Evolutionary conservation across 305 asterid species (phyloP), one percentile per base, ranked within the genome.

Genomic region (Stenogyne calaminthoides): DNA sequence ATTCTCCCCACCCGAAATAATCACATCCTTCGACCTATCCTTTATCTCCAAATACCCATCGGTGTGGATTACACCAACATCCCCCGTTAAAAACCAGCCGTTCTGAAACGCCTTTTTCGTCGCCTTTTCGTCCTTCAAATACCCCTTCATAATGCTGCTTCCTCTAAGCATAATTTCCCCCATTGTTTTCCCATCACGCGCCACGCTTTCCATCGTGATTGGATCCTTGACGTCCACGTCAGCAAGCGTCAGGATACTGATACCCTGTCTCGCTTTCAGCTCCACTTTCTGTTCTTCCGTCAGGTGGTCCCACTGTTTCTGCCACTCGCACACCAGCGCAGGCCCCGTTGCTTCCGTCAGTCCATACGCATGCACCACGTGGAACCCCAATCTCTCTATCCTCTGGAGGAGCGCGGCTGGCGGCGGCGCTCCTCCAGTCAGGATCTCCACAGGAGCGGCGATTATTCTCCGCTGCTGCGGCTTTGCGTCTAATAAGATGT

Each of bases 1-100:
- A 15, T 91, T 91, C 81, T 91, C 97, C 46, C 97, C 97, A 5
- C 97, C 97, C 5, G 96, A 88, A n/a, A 90, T 90, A n/a, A 90
- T 88, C 19, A 90, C 88, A 78, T 91, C 97, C 57, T 91, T 91
- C 1, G 90, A 91, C 72, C 97, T 73, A 37, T 91, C 95, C 77
- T 87, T 91, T 74, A 91, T 91, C 74, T 91, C 96, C 10, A 89
- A 0, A 78, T 91, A 91, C n/a, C 97, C 97, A 77, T 91, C 96
- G 8, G 89, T 85, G 79, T 89, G 88, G 15, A 91, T 74, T 0
- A 91, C 97, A 4, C 92, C 97, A 2, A 91, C 88, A 32, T 89
- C 97, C 0, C 97, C 97, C 0, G 97, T 91, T 20, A 78, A 22
- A 29, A 89, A 86, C 97, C 97, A 91, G 9, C 97, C 96, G 0